Conservation (phyloP, 2,329 filamentous ascomycete genomes). For the Neopestalotiopsis sp. region DNA sequence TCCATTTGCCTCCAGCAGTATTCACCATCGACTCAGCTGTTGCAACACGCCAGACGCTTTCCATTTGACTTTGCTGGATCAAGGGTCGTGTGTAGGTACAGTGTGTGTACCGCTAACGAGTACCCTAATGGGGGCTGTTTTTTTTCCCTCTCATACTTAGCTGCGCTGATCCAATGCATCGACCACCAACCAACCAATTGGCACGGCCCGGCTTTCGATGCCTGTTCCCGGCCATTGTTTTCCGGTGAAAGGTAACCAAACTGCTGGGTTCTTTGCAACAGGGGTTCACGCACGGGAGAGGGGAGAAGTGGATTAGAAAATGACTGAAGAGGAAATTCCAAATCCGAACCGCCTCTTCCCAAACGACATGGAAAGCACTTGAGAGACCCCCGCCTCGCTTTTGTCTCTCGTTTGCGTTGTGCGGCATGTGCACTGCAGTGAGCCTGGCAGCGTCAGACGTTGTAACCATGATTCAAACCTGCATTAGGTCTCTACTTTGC, state of each 20-base stretch:
- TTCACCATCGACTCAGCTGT: no score
- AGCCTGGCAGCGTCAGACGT: no score
- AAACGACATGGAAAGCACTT: neutral
- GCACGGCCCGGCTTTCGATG: neutral
- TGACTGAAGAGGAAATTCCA: neutral
- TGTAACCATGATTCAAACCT: no score
- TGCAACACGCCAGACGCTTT: no score
- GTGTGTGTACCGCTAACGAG: no score
- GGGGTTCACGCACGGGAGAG: neutral
- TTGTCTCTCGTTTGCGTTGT: no score
- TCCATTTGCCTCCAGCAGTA: no score
- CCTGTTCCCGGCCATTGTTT: slow-evolving; percentile 7
- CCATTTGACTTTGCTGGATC: no score
- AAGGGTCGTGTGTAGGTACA: no score
- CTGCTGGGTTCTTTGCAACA: slow-evolving; percentile 15
- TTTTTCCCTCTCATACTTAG: neutral
- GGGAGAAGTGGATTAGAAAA: neutral
- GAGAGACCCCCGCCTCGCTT: neutral
- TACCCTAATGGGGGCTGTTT: no score
- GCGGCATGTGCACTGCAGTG: no score
- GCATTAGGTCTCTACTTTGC: no score
- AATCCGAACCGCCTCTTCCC: neutral
- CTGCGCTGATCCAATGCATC: neutral
- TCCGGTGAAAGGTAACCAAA: slow-evolving; percentile 11
- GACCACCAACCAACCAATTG: neutral